Base-by-base conservation (phyloP, 352 stramenopile genomes). In the Phytophthora cajani region DNA sequence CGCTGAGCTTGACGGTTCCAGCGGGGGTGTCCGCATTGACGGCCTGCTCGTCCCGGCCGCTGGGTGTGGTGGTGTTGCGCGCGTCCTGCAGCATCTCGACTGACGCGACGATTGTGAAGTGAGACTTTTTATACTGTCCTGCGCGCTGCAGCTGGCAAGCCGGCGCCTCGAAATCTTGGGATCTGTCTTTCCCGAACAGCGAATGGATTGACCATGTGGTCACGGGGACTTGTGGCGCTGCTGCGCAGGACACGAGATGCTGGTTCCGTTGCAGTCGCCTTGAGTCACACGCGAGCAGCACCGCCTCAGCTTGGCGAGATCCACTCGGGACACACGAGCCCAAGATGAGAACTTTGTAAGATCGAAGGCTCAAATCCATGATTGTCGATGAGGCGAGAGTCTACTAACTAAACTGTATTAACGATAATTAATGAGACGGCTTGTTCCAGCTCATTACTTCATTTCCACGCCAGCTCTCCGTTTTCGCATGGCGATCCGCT, bases 401-500 rank as follows among this genome's bases (percentile, higher is more conserved):
- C 30, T 36, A 36, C 38, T 44, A 17, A 44, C 14, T 44, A n/a
- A 44, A 44, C 11, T 44, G 14, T n/a, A 44, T 44, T 44, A 60
- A 7, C 16, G 21, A 58, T 58, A 65, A 40, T 19, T 58, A 9
- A 50, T 33, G 19, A 44, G 10, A 11, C 49, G 9, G 21, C 49
- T 19, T 58, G 27, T 23, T 44, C 42, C 36, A 36, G 23, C 32
- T 46, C 38, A 49, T 19, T 64, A 68, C n/a, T 58, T 63, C 33
- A 51, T 21, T 7, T 44, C 33, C 30, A 32, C 14, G 19, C n/a
- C n/a, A 47, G 52, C 12, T 58, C 55, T 49, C 36, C 36, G 53
- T 42, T 73, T 72, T 55, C 49, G 63, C 36, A 64, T 44, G 9
- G 7, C 56, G 17, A 72, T 62, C n/a, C 25, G 17, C 38, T 70